A percentile compares a stretch with the other conserved stretches of the same genome.
Conservation (phyloP, 2,329 filamentous ascomycete species). For the Pseudodiploospora longispora region DNA sequence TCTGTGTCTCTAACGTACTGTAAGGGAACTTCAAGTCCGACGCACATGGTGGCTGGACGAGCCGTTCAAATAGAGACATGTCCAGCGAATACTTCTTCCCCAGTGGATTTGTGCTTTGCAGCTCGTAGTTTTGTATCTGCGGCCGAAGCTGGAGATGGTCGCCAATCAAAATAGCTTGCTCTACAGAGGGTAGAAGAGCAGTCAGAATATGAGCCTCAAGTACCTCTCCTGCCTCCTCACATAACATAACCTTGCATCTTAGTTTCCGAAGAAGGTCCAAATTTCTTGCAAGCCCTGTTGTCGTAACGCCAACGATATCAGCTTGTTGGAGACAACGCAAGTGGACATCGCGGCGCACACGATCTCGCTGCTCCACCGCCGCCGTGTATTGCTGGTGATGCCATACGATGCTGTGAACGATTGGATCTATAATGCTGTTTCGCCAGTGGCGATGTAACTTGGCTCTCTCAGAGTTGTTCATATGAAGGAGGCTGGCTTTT, state of each 20-base stretch:
- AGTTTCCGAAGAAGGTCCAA: conserved; percentile 41
- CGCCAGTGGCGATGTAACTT: conserved; percentile 7
- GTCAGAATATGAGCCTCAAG: conserved; percentile 56
- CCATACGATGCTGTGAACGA: conserved; percentile 8
- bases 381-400: conserved; percentile 1
- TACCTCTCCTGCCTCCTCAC: conserved; percentile 62
- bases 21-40: conserved; percentile 19
- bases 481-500: background rate
- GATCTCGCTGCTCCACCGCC: conserved; percentile 2
- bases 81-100: conserved; percentile 48
- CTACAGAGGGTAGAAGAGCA: conserved; percentile 48
- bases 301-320: conserved; percentile 51
- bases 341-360: conserved; percentile 9
- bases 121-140: conserved; percentile 44
- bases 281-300: conserved; percentile 47
- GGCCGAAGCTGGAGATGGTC: conserved; percentile 57
- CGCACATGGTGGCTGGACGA: conserved; percentile 30
- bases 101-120: conserved; percentile 41
- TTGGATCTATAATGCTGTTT: conserved; percentile 3
- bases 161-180: conserved; percentile 57
- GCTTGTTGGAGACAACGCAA: conserved; percentile 28
- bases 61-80: conserved; percentile 52
- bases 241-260: conserved; percentile 49
- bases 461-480: conserved; percentile 7
- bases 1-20: conserved; percentile 45